Percentiles rank a stretch among this genome's conserved stretches.
Evolutionary conservation across 2,329 filamentous ascomycete genomes (phyloP).

Genomic region (Blastomyces emzantsi): DNA sequence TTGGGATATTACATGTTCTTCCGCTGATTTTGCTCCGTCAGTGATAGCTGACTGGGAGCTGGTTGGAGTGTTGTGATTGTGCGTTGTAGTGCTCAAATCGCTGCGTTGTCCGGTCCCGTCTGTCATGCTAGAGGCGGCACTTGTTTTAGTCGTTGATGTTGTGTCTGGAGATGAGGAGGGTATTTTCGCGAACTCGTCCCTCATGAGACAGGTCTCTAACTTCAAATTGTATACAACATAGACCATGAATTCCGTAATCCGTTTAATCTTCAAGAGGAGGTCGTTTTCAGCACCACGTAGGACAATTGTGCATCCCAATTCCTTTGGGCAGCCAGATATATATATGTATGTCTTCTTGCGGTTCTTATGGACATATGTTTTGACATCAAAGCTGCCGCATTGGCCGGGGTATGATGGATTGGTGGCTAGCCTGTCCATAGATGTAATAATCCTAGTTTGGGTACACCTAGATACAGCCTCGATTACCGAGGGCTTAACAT

Average conservation of each 20-base stretch:
- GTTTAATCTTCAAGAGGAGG: constrained; percentile 70
- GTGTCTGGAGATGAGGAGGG: constrained; percentile 36
- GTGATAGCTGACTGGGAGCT: constrained; percentile 9
- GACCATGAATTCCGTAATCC: constrained; percentile 96
- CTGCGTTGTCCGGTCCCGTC: background rate
- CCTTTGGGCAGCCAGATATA: constrained; percentile 77
- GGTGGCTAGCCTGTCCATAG: constrained; percentile 82
- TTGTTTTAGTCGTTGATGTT: constrained; percentile 11
- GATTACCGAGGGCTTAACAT: constrained; percentile 92
- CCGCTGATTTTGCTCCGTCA: constrained; percentile 14
- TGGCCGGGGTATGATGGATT: constrained; percentile 65
- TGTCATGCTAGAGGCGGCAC: background rate
- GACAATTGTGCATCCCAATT: constrained; percentile 90
- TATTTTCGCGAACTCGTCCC: constrained; percentile 82
- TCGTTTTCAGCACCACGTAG: constrained; percentile 69
- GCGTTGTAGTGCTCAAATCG: background rate
- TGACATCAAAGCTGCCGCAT: constrained; percentile 85
- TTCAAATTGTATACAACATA: constrained; percentile 98
- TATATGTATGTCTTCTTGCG: constrained; percentile 94
- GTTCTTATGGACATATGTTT: constrained; percentile 81
- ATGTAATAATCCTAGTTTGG: constrained; percentile 85
- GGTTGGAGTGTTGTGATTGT: constrained; percentile 8
- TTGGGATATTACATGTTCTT: constrained; percentile 15
- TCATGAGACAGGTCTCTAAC: constrained; percentile 86
- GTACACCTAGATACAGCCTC: constrained; percentile 90